Percentiles rank a stretch among this genome's conserved stretches.
Evolutionary conservation across 108 stramenopile genomes (phyloP).

Genomic region (Fragilaria radians): DNA sequence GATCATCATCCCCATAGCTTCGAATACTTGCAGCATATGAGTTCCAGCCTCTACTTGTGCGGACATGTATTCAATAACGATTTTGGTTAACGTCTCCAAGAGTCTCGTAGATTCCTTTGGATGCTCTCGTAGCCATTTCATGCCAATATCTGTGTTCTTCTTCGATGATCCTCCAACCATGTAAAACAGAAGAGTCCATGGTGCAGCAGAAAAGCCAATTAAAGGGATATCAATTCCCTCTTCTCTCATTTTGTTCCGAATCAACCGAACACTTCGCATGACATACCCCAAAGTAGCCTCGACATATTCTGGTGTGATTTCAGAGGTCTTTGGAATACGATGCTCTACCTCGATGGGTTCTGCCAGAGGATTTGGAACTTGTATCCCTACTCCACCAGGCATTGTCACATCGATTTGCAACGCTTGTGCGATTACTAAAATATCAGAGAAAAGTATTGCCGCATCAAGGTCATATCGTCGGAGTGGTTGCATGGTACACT

Average conservation of each 20-base stretch:
- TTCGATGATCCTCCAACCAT: constrained; percentile 93
- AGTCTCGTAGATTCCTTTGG: constrained; percentile 70
- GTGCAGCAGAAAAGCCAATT: constrained; percentile 93
- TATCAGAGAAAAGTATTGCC: constrained; percentile 95
- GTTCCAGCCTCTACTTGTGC: constrained; percentile 88
- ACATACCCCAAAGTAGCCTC: constrained; percentile 81
- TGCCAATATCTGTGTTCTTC: constrained; percentile 78
- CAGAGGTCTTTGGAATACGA: constrained; percentile 54
- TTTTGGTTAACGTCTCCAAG: constrained; percentile 69
- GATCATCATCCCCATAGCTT: constrained; percentile 97
- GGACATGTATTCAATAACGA: constrained; percentile 92
- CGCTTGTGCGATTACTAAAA: constrained; percentile 90
- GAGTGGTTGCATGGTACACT: constrained; percentile 92
- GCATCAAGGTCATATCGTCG: constrained; percentile 90
- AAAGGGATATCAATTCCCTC: constrained; percentile 78
- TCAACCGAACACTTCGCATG: constrained; percentile 63
- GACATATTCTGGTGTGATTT: constrained; percentile 59
- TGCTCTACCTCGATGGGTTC: constrained; percentile 67
- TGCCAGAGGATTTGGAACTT: constrained; percentile 76
- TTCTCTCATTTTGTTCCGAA: constrained; percentile 73
- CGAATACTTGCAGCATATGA: constrained; percentile 89
- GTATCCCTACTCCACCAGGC: constrained; percentile 94
- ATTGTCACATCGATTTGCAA: constrained; percentile 84
- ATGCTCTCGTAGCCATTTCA: constrained; percentile 72
- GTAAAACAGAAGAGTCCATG: constrained; percentile 94